These are phyloP conservation scores for Casuarina glauca DNA, from an alignment of 306 rosid species.

Conservation along the genomic window DNA sequence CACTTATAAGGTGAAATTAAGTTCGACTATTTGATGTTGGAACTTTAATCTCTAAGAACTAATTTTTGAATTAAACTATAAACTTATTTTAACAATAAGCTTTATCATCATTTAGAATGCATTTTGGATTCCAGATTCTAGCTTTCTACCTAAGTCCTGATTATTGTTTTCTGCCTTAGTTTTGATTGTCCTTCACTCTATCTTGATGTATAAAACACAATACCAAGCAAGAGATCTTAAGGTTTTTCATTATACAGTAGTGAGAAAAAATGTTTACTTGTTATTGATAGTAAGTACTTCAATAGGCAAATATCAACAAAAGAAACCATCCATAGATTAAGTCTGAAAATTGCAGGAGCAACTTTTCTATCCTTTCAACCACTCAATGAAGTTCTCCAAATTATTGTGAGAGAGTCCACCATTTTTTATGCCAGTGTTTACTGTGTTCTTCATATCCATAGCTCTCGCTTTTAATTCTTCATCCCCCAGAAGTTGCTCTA, in stretches of 20 bases:
- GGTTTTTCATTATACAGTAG: background rate
- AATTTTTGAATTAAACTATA: no score
- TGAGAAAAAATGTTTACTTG: background rate
- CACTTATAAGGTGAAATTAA: no score
- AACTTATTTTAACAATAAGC: no score
- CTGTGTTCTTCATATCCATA: conserved; percentile 39
- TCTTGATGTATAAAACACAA: no score
- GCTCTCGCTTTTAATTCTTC: conserved; percentile 39
- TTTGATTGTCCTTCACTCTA: no score
- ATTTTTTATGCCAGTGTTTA: conserved; percentile 26
- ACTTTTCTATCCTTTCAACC: conserved; percentile 46
- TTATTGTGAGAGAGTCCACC: conserved; percentile 47
- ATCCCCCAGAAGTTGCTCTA: conserved; percentile 41
- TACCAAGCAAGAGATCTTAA: no score
- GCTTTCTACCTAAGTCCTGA: no score
- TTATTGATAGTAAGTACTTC: background rate
- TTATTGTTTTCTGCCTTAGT: no score
- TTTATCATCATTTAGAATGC: no score
- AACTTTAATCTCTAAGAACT: no score
- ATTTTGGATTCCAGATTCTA: no score
- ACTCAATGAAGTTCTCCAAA: conserved; percentile 48
- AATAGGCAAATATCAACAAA: background rate
- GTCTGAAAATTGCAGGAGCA: background rate
- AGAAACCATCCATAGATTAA: background rate
- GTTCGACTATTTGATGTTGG: no score